Evolutionary conservation across 1,284 basidiomycete species (phyloP).

Genomic region (Boletus nobilissimus): DNA sequence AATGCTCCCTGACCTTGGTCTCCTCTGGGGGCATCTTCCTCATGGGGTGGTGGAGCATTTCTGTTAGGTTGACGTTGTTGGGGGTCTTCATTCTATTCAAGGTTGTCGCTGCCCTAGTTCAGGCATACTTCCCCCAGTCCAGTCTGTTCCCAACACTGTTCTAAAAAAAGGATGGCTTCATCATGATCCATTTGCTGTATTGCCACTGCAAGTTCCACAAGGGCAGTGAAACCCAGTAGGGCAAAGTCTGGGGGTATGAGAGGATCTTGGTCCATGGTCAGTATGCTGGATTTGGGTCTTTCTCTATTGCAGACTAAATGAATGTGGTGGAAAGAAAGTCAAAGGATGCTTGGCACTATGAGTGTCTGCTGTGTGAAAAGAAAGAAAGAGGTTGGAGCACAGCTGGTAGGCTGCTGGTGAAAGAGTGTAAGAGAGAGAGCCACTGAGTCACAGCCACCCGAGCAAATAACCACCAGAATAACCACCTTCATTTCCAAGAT

Average conservation of each 20-base stretch:
- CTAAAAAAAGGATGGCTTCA: background rate
- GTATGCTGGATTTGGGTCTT: too few species aligned
- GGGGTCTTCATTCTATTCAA: too few species aligned
- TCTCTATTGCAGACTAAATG: background rate
- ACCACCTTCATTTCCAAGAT: too few species aligned
- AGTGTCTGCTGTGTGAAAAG: background rate
- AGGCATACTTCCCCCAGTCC: background rate
- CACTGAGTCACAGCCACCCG: background rate
- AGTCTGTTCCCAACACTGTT: background rate
- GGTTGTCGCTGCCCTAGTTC: background rate
- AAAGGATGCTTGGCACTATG: background rate
- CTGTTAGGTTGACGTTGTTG: too few species aligned
- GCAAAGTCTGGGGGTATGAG: background rate
- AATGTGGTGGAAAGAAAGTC: background rate
- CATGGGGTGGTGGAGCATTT: too few species aligned
- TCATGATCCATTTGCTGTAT: background rate
- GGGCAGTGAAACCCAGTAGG: background rate
- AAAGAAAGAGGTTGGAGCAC: background rate
- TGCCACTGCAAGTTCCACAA: background rate
- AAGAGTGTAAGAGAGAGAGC: background rate
- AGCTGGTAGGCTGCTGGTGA: background rate
- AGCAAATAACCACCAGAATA: background rate
- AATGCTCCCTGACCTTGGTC: background rate
- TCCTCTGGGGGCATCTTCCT: background rate
- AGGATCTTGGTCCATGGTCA: too few species aligned